Conservation (phyloP, 805 yeast genomes). For the Phaffomyces antillensis region DNA sequence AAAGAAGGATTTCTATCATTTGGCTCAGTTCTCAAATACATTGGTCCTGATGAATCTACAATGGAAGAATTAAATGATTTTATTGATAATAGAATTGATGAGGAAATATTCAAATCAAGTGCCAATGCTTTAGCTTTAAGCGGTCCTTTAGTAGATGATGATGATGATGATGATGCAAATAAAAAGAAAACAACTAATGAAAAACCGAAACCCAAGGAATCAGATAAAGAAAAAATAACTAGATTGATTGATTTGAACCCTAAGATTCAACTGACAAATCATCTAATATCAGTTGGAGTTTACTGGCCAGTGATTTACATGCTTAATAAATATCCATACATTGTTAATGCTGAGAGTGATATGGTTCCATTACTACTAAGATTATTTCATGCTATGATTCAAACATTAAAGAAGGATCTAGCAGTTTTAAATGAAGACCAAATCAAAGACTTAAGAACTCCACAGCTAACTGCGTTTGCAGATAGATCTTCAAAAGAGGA, state of each 20-base stretch:
- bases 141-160: constrained; percentile 69
- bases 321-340: constrained; percentile 52
- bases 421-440: constrained; percentile 14
- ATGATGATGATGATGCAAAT: constrained; percentile 43
- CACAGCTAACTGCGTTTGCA: constrained; percentile 21
- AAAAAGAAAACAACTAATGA: constrained; percentile 3
- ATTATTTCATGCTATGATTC: constrained; percentile 40
- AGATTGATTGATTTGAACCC: constrained; percentile 17
- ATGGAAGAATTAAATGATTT: constrained; percentile 36
- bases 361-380: constrained; percentile 41
- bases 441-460: constrained; percentile 16
- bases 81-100: constrained; percentile 43
- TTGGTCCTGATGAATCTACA: constrained; percentile 45
- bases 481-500: constrained; percentile 20
- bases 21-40: constrained; percentile 48
- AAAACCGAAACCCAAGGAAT: background rate
- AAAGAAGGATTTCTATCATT: constrained; percentile 62
- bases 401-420: constrained; percentile 36
- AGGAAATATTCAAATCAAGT: constrained; percentile 51
- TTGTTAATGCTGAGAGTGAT: constrained; percentile 47
- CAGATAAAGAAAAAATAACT: background rate
- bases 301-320: constrained; percentile 55
- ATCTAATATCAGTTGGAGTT: constrained; percentile 51
- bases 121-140: constrained; percentile 84
- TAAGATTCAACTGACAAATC: constrained; percentile 43